Evolutionary conservation across 306 rosid species (phyloP), one percentile per base, ranked within the genome.

Genomic region (Pterocarpus santalinus): DNA sequence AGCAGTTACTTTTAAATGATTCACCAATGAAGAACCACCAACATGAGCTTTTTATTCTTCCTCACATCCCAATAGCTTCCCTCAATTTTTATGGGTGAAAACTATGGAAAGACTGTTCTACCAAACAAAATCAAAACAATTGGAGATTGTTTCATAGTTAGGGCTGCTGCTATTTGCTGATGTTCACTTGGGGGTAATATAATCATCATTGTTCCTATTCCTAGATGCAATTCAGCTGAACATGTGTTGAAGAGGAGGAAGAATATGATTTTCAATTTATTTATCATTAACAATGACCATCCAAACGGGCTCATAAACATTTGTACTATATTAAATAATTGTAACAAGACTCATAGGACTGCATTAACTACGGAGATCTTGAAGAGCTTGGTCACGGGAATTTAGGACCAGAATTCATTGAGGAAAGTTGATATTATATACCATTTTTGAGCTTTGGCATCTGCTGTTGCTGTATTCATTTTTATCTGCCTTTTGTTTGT

Each of bases 391-490:
- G 7, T 33, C 65, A 16, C 30, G 43, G 41, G 69, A 65, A 43
- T 32, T 67, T 75, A 7, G 39, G 6, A 77, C 15, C 15, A 71
- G 14, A 61, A 36, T 72, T 38, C 56, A 47, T 62, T 3, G 65
- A 62, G 11, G 62, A 47, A 51, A 52, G n/a, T 22, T 44, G 46
- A 67, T 47, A 34, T 34, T 77, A 8, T 33, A 65, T 28, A 32
- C 65, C 28, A 58, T 38, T 73, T 63, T 53, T 67, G 28, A 64
- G 39, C 66, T 64, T 60, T 62, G 33, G 16, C 67, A 8, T 39
- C 10, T 70, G 60, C 30, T 82, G 46, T 77, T 71, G 56, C 56
- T 17, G 12, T 69, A 6, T 69, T n/a, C 35, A 33, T 81, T n/a
- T 30, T 28, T 43, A 12, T 39, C 33, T 56, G 16, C 7, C 58